Conservation (phyloP, 73 alveolate species). For the Uronychia setigera region DNA sequence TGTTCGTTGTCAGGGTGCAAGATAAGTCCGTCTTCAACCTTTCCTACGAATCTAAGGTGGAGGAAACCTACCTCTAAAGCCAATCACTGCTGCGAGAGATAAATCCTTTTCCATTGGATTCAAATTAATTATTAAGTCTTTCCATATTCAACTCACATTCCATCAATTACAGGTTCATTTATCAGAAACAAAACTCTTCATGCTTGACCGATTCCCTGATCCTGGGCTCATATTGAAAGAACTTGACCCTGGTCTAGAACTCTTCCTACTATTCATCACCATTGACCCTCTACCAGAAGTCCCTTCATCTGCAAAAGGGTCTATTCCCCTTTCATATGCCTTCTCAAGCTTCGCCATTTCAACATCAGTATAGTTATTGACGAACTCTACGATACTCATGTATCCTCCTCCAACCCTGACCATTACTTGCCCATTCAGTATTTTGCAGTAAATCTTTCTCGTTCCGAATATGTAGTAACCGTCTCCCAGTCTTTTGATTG, state of each 20-base stretch:
- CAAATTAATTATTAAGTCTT: too few relatives aligned
- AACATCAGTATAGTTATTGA: conserved; percentile 34
- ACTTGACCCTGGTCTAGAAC: too few relatives aligned
- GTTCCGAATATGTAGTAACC: conserved; percentile 69
- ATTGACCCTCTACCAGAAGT: too few relatives aligned
- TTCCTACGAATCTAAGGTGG: conserved; percentile 49
- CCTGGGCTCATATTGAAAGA: too few relatives aligned
- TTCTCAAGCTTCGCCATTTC: conserved; percentile 43
- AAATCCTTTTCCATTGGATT: conserved; percentile 62
- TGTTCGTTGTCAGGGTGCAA: conserved; percentile 98
- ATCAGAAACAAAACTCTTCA: too few relatives aligned
- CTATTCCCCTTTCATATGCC: background rate
- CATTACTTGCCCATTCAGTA: conserved; percentile 47
- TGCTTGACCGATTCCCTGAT: too few relatives aligned
- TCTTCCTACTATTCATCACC: too few relatives aligned
- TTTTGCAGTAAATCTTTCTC: conserved; percentile 42
- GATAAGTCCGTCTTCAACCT: conserved; percentile 85
- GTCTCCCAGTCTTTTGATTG: conserved; percentile 47
- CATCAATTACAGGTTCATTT: too few relatives aligned
- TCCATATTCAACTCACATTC: too few relatives aligned
- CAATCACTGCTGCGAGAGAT: conserved; percentile 57
- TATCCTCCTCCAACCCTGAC: conserved; percentile 70
- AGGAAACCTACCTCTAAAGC: conserved; percentile 42
- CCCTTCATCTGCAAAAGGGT: too few relatives aligned
- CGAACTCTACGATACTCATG: conserved; percentile 60